Percentiles rank a stretch among this genome's conserved stretches.
phyloP scores from a whole-genome alignment of 2,329 filamentous ascomycete species.

The Botrytis galanthina region DNA sequence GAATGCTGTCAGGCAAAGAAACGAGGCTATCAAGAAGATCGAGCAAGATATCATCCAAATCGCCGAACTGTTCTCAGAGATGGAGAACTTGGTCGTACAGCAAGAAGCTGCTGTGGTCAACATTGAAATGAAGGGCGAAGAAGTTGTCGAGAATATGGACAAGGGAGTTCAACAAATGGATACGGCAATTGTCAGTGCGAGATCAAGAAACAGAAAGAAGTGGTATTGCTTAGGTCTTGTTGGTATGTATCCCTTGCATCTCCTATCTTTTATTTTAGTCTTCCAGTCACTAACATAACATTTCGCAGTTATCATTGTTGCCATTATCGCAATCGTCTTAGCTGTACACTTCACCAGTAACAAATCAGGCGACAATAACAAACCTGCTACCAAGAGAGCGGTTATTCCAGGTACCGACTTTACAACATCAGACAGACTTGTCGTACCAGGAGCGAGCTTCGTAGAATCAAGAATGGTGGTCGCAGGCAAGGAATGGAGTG shows the following conservation, averaged over 20 bases:
- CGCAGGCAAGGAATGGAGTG: conserved; percentile 22
- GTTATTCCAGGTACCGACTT: conserved; percentile 22
- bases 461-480: conserved; percentile 22
- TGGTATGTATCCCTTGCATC: conserved; percentile 40
- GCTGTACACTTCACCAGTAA: conserved; percentile 47
- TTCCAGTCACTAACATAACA: conserved; percentile 25
- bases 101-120: conserved; percentile 77
- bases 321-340: conserved; percentile 49
- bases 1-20: conserved; percentile 76
- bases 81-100: conserved; percentile 81
- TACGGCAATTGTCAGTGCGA: conserved; percentile 77
- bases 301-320: conserved; percentile 50
- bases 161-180: conserved; percentile 83
- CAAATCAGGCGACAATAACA: conserved; percentile 9
- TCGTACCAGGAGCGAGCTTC: conserved; percentile 24
- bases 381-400: conserved; percentile 27
- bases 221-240: conserved; percentile 88
- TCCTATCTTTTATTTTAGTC: conserved; percentile 9
- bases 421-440: conserved; percentile 18
- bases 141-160: conserved; percentile 78
- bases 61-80: conserved; percentile 82
- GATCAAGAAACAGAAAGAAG: conserved; percentile 71
- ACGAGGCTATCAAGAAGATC: conserved; percentile 87
- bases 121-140: conserved; percentile 84
- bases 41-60: conserved; percentile 87